Base-by-base conservation (phyloP, 2,329 filamentous ascomycete species). In the Ceratocystis lukuohia region DNA sequence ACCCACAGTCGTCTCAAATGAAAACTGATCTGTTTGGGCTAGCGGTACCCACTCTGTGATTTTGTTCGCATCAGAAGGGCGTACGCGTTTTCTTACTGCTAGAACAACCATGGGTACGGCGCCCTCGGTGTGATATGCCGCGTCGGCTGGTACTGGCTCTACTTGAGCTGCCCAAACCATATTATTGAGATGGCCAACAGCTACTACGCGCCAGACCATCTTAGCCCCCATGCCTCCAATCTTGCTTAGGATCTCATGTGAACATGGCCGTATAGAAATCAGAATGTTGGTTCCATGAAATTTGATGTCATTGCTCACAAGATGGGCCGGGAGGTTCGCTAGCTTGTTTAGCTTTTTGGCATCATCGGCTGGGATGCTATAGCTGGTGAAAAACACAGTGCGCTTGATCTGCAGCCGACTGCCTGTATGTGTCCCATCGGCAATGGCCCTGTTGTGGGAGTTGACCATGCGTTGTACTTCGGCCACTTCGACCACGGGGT, bases 391-490 rank as follows among this genome's bases (percentile, higher is more conserved):
- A 75, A 91, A 91, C 62, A 96, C 87, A 1, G 86, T 90, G 73
- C 92, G 92, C 75, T 89, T 91, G 74, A 99, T 90, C 70, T 84
- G 81, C 68, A 94, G 80, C 59, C 76, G 77, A 50, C 76, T 74
- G 37, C 67, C 65, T 8, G 17, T 28, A 30, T 62, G 65, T 5
- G 53, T 65, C 76, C 65, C 65, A 56, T 74, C 74, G 53, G 72
- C 72, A 50, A 87, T 76, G 28, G 82, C 77, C 2, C 78, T 76
- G 74, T 97, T 99, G 78, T 97, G 93, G 22, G 83, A 80, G 73
- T 96, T 93, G 76, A 97, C 87, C 80, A 96, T 87, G 70, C 88
- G 86, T 76, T 96, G 92, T 15, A 97, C 84, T 74, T 93, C 88
- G 17, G 88, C 86, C 45, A 92, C 83, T 76, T 96, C 92, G 20